phyloP scores from a whole-genome alignment of 352 stramenopile species.

The Pythium volutum region DNA sequence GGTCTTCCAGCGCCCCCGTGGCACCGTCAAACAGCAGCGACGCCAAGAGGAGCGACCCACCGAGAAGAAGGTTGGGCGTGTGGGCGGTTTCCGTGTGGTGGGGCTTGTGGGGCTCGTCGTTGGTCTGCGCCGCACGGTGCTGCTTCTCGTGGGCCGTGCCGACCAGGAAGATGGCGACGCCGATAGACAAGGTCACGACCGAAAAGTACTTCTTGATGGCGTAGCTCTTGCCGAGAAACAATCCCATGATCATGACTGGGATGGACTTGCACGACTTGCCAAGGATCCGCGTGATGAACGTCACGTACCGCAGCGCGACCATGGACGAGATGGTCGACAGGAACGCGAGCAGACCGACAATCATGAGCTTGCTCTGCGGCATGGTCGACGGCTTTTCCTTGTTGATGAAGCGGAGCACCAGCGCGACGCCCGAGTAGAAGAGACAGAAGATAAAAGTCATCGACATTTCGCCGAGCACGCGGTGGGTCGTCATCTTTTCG shows the following conservation, averaged over 20 bases:
- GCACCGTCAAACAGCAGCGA: conserved; percentile 80
- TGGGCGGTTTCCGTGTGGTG: conserved; percentile 38
- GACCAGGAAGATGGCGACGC: conserved; percentile 74
- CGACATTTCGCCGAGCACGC: conserved; percentile 76
- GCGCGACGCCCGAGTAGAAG: conserved; percentile 67
- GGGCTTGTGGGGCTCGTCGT: conserved; percentile 42
- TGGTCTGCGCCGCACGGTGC: conserved; percentile 35
- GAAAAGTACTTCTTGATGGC: conserved; percentile 81
- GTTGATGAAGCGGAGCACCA: conserved; percentile 48
- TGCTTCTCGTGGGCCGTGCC: conserved; percentile 74
- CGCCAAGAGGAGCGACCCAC: conserved; percentile 59
- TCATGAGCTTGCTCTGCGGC: conserved; percentile 58
- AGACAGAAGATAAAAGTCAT: conserved; percentile 83
- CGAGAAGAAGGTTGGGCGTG: conserved; percentile 63
- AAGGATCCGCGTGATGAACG: conserved; percentile 82
- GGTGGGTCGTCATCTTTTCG: conserved; percentile 84
- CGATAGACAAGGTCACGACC: conserved; percentile 64
- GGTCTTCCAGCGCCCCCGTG: conserved; percentile 77
- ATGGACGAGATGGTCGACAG: conserved; percentile 81
- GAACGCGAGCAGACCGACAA: conserved; percentile 71
- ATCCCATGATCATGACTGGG: conserved; percentile 77
- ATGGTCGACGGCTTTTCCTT: conserved; percentile 75
- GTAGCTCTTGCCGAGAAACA: conserved; percentile 77
- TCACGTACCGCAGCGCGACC: conserved; percentile 79
- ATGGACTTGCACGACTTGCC: conserved; percentile 89